Conservation (phyloP, 83 land plant genomes). For the Larix sibirica region DNA sequence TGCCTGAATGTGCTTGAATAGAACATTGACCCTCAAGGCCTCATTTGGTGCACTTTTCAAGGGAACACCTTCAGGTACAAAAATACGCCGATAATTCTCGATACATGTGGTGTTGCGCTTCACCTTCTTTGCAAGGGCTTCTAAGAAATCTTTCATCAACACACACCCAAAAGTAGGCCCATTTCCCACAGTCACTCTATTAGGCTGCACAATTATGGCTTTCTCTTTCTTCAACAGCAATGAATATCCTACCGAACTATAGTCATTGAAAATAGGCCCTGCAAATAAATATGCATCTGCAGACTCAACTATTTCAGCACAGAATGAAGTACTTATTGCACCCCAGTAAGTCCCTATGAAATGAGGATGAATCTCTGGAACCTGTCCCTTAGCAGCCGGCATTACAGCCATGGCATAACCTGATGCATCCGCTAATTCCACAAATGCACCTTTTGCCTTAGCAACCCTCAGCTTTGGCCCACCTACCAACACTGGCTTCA, state of each 20-base stretch:
- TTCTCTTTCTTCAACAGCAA: slow-evolving; percentile 73
- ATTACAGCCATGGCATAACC: slow-evolving; percentile 67
- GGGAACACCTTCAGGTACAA: slow-evolving; percentile 41
- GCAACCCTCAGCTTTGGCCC: slow-evolving; percentile 53
- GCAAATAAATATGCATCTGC: slow-evolving; percentile 75
- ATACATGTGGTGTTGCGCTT: slow-evolving; percentile 45
- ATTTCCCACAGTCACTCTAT: slow-evolving; percentile 49
- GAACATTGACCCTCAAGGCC: slow-evolving; percentile 49
- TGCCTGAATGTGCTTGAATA: slow-evolving; percentile 63
- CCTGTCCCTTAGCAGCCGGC: slow-evolving; percentile 69
- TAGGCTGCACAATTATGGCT: slow-evolving; percentile 56
- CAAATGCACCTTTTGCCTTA: slow-evolving; percentile 45
- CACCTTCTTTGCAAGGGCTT: slow-evolving; percentile 56
- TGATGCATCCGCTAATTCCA: slow-evolving; percentile 44
- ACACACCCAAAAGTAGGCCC: slow-evolving; percentile 72
- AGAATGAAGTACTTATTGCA: slow-evolving; percentile 54
- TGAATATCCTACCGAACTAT: slow-evolving; percentile 89
- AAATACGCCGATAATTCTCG: slow-evolving; percentile 51
- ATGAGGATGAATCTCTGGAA: slow-evolving; percentile 58
- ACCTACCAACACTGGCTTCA: slow-evolving; percentile 66
- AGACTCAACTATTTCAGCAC: slow-evolving; percentile 67
- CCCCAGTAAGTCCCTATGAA: slow-evolving; percentile 89
- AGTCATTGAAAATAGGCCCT: slow-evolving; percentile 80
- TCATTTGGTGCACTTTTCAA: slow-evolving; percentile 34
- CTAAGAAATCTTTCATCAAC: slow-evolving; percentile 68